Percentiles rank a stretch among this genome's conserved stretches.
Evolutionary conservation across 2,329 filamentous ascomycete genomes (phyloP).

Genomic region (Amauroascus verrucosus): DNA sequence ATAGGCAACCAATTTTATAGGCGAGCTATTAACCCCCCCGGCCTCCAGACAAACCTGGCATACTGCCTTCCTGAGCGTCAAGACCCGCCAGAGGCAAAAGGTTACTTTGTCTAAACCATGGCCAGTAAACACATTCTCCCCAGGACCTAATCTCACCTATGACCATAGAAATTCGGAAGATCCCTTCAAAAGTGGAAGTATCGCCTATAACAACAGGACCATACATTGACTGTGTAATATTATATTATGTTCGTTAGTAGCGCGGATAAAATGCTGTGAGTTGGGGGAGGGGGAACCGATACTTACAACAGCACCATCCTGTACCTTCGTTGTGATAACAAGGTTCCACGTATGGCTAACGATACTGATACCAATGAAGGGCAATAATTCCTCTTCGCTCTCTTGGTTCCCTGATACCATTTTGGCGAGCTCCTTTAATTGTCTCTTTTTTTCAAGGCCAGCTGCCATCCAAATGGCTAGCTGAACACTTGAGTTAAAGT

Average conservation of each 20-base stretch:
- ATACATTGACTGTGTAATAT: constrained; percentile 1
- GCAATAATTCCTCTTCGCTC: neutral
- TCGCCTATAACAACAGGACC: constrained; percentile 5
- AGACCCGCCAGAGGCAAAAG: neutral
- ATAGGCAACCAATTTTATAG: too few relatives aligned
- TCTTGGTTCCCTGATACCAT: too few relatives aligned
- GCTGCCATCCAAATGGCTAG: constrained; percentile 10
- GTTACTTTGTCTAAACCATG: constrained; percentile 8
- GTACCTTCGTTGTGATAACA: neutral
- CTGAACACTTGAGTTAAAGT: constrained; percentile 8
- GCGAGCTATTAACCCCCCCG: too few relatives aligned
- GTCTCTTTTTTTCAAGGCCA: constrained; percentile 9
- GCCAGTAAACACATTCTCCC: constrained; percentile 7
- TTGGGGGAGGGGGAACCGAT: too few relatives aligned
- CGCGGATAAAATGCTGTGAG: too few relatives aligned
- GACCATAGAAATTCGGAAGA: neutral
- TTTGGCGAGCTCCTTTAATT: neutral
- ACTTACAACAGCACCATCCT: constrained; percentile 6
- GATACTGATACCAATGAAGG: constrained; percentile 2
- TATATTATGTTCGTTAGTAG: too few relatives aligned
- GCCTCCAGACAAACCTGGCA: too few relatives aligned
- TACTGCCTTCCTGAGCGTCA: too few relatives aligned
- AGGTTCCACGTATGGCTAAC: constrained; percentile 11
- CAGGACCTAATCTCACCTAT: neutral
- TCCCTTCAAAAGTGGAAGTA: neutral